These are phyloP conservation scores for Arachis monticola DNA, from an alignment of 331 rosid species.

Conservation along the genomic window DNA sequence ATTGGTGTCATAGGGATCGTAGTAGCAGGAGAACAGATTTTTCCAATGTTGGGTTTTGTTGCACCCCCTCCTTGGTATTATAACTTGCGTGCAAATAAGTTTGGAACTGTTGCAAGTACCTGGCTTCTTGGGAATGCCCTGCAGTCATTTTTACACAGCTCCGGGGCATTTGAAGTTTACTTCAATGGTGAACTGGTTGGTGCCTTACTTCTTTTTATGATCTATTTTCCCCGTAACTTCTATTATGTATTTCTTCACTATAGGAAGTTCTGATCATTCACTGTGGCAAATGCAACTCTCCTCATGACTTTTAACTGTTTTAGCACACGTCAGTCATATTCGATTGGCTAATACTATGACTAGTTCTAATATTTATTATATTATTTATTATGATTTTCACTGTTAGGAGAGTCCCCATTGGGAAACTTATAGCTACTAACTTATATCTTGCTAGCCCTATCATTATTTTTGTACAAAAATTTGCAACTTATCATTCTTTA, in stretches of 20 bases:
- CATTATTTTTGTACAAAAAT: background rate
- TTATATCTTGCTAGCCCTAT: conserved; percentile 6
- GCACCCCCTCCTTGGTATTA: conserved; percentile 78
- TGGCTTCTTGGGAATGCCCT: conserved; percentile 89
- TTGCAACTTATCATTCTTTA: conserved; percentile 11
- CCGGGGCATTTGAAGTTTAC: conserved; percentile 84
- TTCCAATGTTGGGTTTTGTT: conserved; percentile 64
- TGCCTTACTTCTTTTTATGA: conserved; percentile 33
- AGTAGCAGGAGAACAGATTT: conserved; percentile 76
- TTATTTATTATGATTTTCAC: conserved; percentile 10
- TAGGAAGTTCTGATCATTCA: conserved; percentile 10
- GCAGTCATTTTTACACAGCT: conserved; percentile 82
- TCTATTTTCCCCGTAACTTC: background rate
- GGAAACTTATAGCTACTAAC: background rate
- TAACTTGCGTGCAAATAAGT: conserved; percentile 70
- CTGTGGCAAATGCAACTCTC: conserved; percentile 12
- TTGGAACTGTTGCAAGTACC: conserved; percentile 69
- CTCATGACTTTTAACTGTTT: conserved; percentile 17
- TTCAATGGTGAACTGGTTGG: conserved; percentile 80
- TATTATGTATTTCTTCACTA: conserved; percentile 11
- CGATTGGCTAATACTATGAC: conserved; percentile 5
- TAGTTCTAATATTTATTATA: conserved; percentile 9
- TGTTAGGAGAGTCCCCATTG: background rate
- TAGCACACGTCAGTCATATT: conserved; percentile 12
- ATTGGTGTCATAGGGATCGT: conserved; percentile 63